Evolutionary conservation across 257 asterid genomes (phyloP), one percentile per base, ranked within the genome.

Genomic region (Salvia miltiorrhiza): DNA sequence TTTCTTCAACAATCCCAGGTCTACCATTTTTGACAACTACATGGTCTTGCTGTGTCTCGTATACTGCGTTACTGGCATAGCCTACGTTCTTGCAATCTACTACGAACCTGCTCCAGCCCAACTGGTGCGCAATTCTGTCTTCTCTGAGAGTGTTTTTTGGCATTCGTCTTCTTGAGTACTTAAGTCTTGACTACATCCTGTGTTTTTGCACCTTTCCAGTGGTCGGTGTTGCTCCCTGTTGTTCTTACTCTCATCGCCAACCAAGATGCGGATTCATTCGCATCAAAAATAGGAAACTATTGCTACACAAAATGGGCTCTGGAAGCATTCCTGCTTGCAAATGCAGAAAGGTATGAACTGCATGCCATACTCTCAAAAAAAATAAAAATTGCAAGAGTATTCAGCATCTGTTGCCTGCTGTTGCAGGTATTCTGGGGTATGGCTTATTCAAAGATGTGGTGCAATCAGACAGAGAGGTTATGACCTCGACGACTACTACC

Each of bases 1-100:
- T 79, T 91, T 87, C 93, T 94, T 94, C 90, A 94, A 89, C 93
- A 94, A 94, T 72, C 99, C 97, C 3, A 81, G 99, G 76, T 89
- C 99, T 0, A 63, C 88, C 49, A 83, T 91, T 77, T 74, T 73
- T 14, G 96, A 91, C 63, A 91, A 94, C 59, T 94, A 91, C 76
- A 2, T 86, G 9, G 95, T 91, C 59, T 77, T 94, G 75, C 58
- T 91, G 13, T 86, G 99, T 78, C 85, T 89, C 37, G 97, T 94
- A 1, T 94, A 91, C 79, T 94, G 99, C 63, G 99, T 94, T 30
- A 89, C 99, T 9, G 97, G 99, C 56, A 91, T 94, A 72, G 99
- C 97, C 65, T 94, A 94, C 75, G 64, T 69, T 71, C 95, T 94
- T 12, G 97, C 97, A 70, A 91, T 94, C 78, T 94, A 89, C 85